phyloP scores from a whole-genome alignment of 192 early-diverging fungal genomes.

The Backusella sp. region DNA sequence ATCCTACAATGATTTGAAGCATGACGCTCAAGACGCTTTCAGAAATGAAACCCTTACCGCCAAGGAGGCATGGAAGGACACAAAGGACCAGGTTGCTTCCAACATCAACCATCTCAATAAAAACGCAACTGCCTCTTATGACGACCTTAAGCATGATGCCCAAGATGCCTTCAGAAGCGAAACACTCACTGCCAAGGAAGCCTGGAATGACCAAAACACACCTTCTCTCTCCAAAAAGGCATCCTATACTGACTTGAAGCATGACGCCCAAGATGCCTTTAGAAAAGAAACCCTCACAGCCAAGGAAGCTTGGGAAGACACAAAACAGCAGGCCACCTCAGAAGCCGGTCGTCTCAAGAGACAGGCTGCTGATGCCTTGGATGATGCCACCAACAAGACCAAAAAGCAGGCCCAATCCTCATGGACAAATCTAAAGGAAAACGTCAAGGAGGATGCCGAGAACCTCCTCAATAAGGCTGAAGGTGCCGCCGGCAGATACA shows the following conservation, averaged over 20 bases:
- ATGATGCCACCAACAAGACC: not conserved
- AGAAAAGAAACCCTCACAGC: not conserved
- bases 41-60: not conserved
- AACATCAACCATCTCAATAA: not conserved
- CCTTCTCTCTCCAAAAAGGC: not conserved
- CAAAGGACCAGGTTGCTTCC: not conserved
- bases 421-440: not conserved
- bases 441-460: constrained; percentile 2
- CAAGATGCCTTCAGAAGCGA: not conserved
- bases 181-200: not conserved
- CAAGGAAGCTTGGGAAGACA: not conserved
- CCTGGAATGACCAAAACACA: not conserved
- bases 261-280: not conserved
- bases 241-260: too few relatives aligned
- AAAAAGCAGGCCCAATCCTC: constrained; percentile 1
- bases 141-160: not conserved
- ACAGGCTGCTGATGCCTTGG: not conserved
- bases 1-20: not conserved
- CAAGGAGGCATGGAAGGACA: not conserved
- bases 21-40: not conserved
- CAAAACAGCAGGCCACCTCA: not conserved
- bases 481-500: not conserved
- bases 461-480: not conserved
- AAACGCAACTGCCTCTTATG: not conserved
- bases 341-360: constrained; percentile 7